These are phyloP conservation scores for Volutella citrinella DNA, from an alignment of 2,329 filamentous ascomycete species.

Conservation along the genomic window DNA sequence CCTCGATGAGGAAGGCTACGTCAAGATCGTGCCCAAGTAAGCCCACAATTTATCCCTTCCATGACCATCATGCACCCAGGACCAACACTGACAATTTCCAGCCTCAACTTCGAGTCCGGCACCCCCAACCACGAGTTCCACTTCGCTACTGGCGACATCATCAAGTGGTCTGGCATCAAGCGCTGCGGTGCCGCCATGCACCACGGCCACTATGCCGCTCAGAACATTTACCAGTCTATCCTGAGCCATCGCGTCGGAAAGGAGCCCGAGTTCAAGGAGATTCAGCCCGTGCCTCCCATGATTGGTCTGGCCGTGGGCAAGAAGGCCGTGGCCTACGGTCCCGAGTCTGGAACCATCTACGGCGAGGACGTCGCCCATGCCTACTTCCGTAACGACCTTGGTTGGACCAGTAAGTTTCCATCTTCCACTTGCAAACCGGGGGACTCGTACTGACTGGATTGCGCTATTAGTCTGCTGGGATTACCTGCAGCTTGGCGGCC, in stretches of 20 bases:
- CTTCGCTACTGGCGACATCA: slow-evolving; percentile 68
- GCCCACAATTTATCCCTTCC: slow-evolving; percentile 16
- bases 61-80: slow-evolving; percentile 3
- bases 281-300: slow-evolving; percentile 57
- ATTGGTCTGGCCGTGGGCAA: slow-evolving; percentile 72
- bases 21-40: slow-evolving; percentile 58
- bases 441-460: no score
- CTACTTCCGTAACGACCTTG: slow-evolving; percentile 69
- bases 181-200: slow-evolving; percentile 74
- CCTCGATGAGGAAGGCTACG: slow-evolving; percentile 62
- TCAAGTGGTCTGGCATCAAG: slow-evolving; percentile 74
- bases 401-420: slow-evolving; percentile 53
- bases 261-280: slow-evolving; percentile 44
- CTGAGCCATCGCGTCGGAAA: slow-evolving; percentile 37
- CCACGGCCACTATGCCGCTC: slow-evolving; percentile 63
- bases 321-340: slow-evolving; percentile 62
- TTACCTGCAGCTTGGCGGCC: slow-evolving; percentile 45
- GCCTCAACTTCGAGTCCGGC: slow-evolving; percentile 51
- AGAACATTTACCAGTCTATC: slow-evolving; percentile 66
- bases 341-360: slow-evolving; percentile 52
- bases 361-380: slow-evolving; percentile 61
- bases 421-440: no score
- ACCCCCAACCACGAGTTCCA: slow-evolving; percentile 59
- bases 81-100: no score
- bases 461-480: slow-evolving; percentile 53